Conservation (phyloP, 2,329 filamentous ascomycete species). For the Fusarium sp. region DNA sequence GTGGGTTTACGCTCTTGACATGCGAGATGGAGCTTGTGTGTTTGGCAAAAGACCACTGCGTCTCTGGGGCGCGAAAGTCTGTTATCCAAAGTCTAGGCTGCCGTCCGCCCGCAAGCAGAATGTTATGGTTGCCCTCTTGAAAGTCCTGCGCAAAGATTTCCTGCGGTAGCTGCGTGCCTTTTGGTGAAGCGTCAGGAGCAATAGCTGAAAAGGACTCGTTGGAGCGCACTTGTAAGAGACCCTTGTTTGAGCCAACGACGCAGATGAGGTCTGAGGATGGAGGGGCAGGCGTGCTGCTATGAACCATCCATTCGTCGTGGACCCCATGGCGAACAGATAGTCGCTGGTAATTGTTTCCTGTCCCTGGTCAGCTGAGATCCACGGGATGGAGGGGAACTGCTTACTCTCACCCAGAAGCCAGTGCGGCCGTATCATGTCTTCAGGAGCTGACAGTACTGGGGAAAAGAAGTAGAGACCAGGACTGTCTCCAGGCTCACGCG, state of each 20-base stretch:
- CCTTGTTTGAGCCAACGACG: slow-evolving; percentile 58
- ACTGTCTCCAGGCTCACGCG: slow-evolving; percentile 46
- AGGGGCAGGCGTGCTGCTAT: slow-evolving; percentile 55
- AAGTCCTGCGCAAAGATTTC: slow-evolving; percentile 63
- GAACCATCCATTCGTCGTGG: slow-evolving; percentile 48
- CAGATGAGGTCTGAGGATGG: slow-evolving; percentile 53
- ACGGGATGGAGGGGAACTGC: slow-evolving; percentile 2
- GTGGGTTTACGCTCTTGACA: slow-evolving; percentile 57
- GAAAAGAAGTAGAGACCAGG: slow-evolving; percentile 52
- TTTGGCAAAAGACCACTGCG: slow-evolving; percentile 46
- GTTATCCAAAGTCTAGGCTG: slow-evolving; percentile 56
- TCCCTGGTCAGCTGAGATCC: background rate
- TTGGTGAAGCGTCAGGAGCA: slow-evolving; percentile 38
- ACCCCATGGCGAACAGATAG: slow-evolving; percentile 43
- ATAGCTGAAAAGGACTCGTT: slow-evolving; percentile 49
- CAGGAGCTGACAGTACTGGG: slow-evolving; percentile 44
- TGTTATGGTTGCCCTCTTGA: slow-evolving; percentile 52
- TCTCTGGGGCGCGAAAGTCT: slow-evolving; percentile 54
- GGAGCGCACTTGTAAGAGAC: slow-evolving; percentile 53
- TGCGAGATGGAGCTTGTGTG: slow-evolving; percentile 58
- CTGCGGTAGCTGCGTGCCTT: slow-evolving; percentile 33
- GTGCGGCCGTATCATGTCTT: slow-evolving; percentile 43
- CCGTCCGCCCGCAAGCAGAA: slow-evolving; percentile 63
- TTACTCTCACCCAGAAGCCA: slow-evolving; percentile 54
- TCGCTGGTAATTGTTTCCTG: slow-evolving; percentile 48